Percentiles rank a stretch among this genome's conserved stretches.
phyloP scores from a whole-genome alignment of 75 land plant species.

The Selaginella tamariscina region DNA sequence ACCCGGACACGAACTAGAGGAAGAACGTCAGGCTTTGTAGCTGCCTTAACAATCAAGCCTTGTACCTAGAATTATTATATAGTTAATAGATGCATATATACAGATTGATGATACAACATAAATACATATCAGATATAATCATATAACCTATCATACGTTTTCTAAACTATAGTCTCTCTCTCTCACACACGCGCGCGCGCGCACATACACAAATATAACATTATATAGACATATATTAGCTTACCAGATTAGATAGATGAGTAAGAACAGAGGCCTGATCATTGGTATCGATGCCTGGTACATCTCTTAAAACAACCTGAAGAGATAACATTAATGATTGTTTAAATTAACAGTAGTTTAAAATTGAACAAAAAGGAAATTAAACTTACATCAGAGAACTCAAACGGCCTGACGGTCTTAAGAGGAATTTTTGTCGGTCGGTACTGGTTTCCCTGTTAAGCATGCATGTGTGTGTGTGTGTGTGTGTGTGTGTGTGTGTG shows the following conservation, averaged over 20 bases:
- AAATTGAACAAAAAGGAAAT: neutral
- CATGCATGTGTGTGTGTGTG: no score
- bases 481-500: no score
- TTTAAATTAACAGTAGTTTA: neutral
- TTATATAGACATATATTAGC: neutral
- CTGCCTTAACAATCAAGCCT: slow-evolving; percentile 58
- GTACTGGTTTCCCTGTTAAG: slow-evolving; percentile 70
- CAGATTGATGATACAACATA: neutral
- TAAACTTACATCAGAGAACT: slow-evolving; percentile 59
- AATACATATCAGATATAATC: neutral
- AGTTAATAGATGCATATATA: slow-evolving; percentile 4
- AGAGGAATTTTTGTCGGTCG: slow-evolving; percentile 94
- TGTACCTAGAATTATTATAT: slow-evolving; percentile 40
- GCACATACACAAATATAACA: neutral
- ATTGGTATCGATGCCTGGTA: slow-evolving; percentile 67
- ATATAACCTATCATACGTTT: neutral
- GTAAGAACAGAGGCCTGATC: slow-evolving; percentile 80
- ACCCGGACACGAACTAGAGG: slow-evolving; percentile 90
- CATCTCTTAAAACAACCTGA: slow-evolving; percentile 77
- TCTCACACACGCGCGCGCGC: neutral
- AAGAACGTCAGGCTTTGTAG: slow-evolving; percentile 35
- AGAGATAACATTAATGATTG: slow-evolving; percentile 5
- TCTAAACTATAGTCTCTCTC: neutral
- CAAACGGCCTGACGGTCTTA: slow-evolving; percentile 83
- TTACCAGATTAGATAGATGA: slow-evolving; percentile 69